Conservation (phyloP, 2,329 filamentous ascomycete genomes). For the Colletotrichum viniferum region DNA sequence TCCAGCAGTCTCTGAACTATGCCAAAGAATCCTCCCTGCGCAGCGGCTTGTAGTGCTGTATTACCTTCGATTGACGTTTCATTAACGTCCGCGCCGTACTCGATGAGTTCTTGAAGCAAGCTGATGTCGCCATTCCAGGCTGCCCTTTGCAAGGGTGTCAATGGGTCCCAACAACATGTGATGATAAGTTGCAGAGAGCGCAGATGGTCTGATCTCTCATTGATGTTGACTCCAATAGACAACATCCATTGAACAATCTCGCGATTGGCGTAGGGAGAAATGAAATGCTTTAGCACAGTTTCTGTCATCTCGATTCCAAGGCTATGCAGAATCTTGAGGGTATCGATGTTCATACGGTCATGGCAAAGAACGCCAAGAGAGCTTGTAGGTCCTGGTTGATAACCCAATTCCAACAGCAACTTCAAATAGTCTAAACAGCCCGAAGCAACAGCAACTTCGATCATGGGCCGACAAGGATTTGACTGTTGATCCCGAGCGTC, state of each 20-base stretch:
- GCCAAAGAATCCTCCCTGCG: neutral
- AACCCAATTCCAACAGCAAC: neutral
- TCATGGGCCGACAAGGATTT: neutral
- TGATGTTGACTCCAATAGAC: neutral
- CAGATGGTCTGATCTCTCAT: neutral
- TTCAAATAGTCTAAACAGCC: neutral
- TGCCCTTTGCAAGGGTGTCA: neutral
- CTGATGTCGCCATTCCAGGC: neutral
- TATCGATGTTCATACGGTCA: fast-evolving
- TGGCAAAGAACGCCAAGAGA: neutral
- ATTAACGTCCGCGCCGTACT: neutral
- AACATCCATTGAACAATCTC: neutral
- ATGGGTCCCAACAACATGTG: too few species aligned
- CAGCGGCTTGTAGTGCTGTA: too few species aligned
- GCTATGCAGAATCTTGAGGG: neutral
- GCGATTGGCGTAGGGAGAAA: fast-evolving
- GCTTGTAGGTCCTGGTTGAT: neutral
- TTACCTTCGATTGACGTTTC: too few species aligned
- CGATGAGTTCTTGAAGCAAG: neutral
- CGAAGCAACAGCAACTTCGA: neutral
- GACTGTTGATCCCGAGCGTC: too few species aligned
- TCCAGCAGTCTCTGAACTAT: neutral
- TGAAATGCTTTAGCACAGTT: too few species aligned
- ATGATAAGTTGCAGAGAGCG: fast-evolving
- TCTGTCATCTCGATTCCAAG: neutral